Percentiles rank a stretch among this genome's conserved stretches.
Conservation (phyloP, 2,329 filamentous ascomycete species). For the Monosporascus sp. region DNA sequence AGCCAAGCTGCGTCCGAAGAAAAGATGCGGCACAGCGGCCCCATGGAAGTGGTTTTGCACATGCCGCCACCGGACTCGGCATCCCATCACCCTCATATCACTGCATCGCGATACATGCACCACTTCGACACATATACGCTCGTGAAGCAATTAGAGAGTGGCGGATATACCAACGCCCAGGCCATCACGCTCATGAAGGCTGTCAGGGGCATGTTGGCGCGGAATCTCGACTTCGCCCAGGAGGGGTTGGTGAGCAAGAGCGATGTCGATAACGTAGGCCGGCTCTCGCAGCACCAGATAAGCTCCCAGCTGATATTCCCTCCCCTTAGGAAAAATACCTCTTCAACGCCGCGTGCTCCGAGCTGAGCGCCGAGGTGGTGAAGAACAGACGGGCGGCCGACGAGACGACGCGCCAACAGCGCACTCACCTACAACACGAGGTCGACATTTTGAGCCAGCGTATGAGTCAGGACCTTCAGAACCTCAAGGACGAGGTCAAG, state of each 20-base stretch:
- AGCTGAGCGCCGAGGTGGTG: conserved; percentile 80
- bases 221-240: conserved; percentile 77
- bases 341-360: conserved; percentile 88
- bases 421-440: conserved; percentile 85
- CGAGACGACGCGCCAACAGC: conserved; percentile 75
- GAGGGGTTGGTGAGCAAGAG: conserved; percentile 80
- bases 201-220: conserved; percentile 67
- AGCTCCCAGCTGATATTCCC: conserved; percentile 8
- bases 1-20: conserved; percentile 27
- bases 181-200: conserved; percentile 89
- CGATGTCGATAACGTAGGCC: conserved; percentile 72
- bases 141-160: conserved; percentile 69
- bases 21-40: conserved; percentile 36
- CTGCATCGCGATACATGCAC: conserved; percentile 77
- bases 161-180: conserved; percentile 68
- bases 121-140: conserved; percentile 94
- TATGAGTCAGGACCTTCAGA: conserved; percentile 74
- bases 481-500: conserved; percentile 84
- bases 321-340: conserved; percentile 68
- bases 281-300: not conserved
- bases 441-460: conserved; percentile 87
- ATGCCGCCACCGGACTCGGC: conserved; percentile 27
- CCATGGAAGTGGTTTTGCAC: conserved; percentile 45
- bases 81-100: conserved; percentile 51
- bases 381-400: conserved; percentile 71